Evolutionary conservation across 2,329 filamentous ascomycete genomes (phyloP), one percentile per base, ranked within the genome.

Genomic region (Penicillium brevicompactum): DNA sequence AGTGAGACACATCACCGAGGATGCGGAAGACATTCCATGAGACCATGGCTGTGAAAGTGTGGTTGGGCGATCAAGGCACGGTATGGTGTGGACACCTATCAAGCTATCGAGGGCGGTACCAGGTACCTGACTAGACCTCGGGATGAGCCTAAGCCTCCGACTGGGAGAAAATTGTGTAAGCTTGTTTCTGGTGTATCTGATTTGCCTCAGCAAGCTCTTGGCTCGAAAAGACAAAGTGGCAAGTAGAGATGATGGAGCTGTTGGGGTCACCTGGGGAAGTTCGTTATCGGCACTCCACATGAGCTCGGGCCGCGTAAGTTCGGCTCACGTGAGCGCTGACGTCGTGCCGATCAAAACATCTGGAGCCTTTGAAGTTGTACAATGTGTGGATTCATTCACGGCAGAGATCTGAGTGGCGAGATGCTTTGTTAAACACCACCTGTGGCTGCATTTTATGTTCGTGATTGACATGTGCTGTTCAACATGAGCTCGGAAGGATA

Each of bases 1-100:
- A 85, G 72, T 97, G 93, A 67, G 89, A 91, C 66, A 93, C 75
- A 73, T 97, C 93, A 71, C 85, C 93, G 67, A 91, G 74, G 68
- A 95, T 83, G 68, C 91, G 90, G 76, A 96, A 87, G 56, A 82
- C 64, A 55, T 75, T 77, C 58, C 59, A 65, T 30, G 18, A 5
- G 14, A 69, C 60, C 49, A 60, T 67, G 46, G 34, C 42, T 47
- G n/a, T 18, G 44, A 38, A 46, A 43, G 45, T 45, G 47, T 52
- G 32, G 22, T 31, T 27, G 37, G 21, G 40, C 22, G 45, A 56
- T 48, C 42, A 50, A 41, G 44, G 27, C 47, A 11, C 16, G 37
- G 30, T 11, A n/a, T 14, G 52, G 45, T 46, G 53, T 53, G 40
- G 27, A 49, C 50, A 46, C 46, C 18, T 48, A 40, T 56, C 41